Percentiles rank a stretch among this genome's conserved stretches.
Conservation (phyloP, 352 stramenopile species). For the Phytophthora hibernalis region DNA sequence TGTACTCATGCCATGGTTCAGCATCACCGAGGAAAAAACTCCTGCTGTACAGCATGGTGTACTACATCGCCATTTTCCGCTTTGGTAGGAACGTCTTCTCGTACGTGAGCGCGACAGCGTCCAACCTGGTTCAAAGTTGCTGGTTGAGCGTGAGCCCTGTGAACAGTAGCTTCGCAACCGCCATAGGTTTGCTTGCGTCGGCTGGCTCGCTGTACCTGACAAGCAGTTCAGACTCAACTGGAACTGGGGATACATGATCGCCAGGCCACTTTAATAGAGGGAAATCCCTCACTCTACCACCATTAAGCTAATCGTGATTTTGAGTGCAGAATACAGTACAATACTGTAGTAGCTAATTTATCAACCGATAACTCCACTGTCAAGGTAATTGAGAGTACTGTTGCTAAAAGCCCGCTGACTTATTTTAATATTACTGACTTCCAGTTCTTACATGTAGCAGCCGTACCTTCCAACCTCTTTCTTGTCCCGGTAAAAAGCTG, state of each 20-base stretch:
- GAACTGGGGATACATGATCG: conserved; percentile 44
- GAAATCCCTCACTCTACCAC: no score
- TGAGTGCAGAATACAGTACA: no score
- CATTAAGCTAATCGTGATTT: no score
- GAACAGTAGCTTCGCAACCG: conserved; percentile 36
- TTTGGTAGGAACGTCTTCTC: conserved; percentile 42
- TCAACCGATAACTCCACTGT: no score
- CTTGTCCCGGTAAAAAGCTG: no score
- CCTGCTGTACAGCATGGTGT: conserved; percentile 35
- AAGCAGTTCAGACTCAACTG: conserved; percentile 41
- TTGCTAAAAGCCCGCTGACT: no score
- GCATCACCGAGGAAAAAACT: conserved; percentile 35
- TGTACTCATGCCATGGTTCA: conserved; percentile 31
- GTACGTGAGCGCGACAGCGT: conserved; percentile 32
- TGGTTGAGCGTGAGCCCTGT: conserved; percentile 36
- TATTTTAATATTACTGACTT: no score
- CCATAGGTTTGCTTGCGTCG: conserved; percentile 25
- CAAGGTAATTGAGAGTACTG: no score
- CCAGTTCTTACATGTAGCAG: no score
- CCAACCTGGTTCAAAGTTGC: conserved; percentile 26
- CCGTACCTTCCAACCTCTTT: no score
- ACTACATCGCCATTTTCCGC: conserved; percentile 41
- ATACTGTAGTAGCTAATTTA: no score
- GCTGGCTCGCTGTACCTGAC: conserved; percentile 23
- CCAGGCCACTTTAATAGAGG: no score